Evolutionary conservation across 192 early-diverging fungal genomes (phyloP).

Genomic region (Chytriomyces hyalinus): DNA sequence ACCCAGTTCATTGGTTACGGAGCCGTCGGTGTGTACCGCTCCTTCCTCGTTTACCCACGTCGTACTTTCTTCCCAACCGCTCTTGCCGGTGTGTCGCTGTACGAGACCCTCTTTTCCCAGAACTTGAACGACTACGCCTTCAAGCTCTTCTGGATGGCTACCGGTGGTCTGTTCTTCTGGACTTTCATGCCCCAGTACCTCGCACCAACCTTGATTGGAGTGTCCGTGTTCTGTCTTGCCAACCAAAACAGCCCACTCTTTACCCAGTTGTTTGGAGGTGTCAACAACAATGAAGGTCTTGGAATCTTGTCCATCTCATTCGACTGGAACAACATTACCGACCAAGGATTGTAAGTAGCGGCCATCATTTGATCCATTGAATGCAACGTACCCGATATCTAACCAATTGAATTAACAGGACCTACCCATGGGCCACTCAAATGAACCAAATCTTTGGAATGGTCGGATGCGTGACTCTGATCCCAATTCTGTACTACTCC

Average conservation of each 20-base stretch:
- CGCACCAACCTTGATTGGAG: conserved; percentile 12
- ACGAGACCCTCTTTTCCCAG: conserved; percentile 71
- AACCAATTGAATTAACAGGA: conserved; percentile 55
- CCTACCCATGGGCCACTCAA: conserved; percentile 43
- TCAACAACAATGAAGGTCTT: conserved; percentile 13
- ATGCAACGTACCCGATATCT: conserved; percentile 49
- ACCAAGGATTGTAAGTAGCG: conserved; percentile 78
- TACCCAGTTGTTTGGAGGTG: conserved; percentile 31
- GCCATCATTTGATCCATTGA: conserved; percentile 48
- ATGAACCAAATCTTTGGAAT: conserved; percentile 76
- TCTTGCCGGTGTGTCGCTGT: conserved; percentile 74
- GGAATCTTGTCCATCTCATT: conserved; percentile 27
- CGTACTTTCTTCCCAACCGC: conserved; percentile 81
- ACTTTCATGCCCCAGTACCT: conserved; percentile 60
- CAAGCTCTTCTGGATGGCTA: conserved; percentile 56
- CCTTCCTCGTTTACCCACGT: conserved; percentile 78
- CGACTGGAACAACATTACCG: conserved; percentile 40
- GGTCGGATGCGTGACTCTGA: conserved; percentile 70
- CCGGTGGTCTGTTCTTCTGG: conserved; percentile 56
- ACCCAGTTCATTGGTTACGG: conserved; percentile 59
- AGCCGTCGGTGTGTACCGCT: conserved; percentile 70
- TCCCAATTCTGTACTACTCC: conserved; percentile 51
- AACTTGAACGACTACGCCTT: conserved; percentile 51
- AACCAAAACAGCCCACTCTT: not conserved
- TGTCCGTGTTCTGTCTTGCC: conserved; percentile 13